These are phyloP conservation scores for Leucosporidium scottii DNA, from an alignment of 768 basidiomycete species.

Conservation along the genomic window DNA sequence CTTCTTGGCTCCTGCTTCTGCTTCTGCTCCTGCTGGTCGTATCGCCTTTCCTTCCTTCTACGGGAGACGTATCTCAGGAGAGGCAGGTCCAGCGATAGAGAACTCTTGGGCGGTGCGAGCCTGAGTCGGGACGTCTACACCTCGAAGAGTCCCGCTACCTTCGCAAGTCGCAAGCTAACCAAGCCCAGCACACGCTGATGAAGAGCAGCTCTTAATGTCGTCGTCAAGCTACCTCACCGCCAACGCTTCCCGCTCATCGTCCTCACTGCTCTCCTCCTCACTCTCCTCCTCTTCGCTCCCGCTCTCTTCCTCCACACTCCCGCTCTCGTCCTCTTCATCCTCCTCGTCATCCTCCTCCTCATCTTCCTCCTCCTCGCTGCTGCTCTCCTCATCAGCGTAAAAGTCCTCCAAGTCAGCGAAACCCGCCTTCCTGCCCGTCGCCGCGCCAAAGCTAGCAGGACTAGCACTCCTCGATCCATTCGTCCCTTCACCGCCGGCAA, in stretches of 20 bases:
- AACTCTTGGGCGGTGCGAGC: no score
- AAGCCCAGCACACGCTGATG: no score
- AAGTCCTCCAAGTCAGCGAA: conserved; percentile 23
- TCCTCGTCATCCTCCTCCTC: conserved; percentile 28
- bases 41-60: no score
- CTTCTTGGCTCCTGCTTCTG: conserved; percentile 2
- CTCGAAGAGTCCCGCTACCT: no score
- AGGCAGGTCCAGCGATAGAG: no score
- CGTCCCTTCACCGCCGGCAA: background rate
- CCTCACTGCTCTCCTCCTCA: conserved; percentile 6
- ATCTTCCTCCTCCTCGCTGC: conserved; percentile 19
- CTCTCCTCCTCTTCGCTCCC: conserved; percentile 33
- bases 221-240: no score
- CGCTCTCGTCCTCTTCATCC: conserved; percentile 39
- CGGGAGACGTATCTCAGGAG: no score
- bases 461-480: background rate
- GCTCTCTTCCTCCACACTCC: conserved; percentile 33
- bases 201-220: no score
- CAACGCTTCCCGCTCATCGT: no score
- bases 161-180: no score
- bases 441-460: background rate
- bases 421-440: conserved; percentile 12
- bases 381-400: conserved; percentile 36
- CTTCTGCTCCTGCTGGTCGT: no score
- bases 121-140: no score